A percentile compares a stretch with the other conserved stretches of the same genome.
Conservation (phyloP, 208 protist species). For the Porcisia hertigi region DNA sequence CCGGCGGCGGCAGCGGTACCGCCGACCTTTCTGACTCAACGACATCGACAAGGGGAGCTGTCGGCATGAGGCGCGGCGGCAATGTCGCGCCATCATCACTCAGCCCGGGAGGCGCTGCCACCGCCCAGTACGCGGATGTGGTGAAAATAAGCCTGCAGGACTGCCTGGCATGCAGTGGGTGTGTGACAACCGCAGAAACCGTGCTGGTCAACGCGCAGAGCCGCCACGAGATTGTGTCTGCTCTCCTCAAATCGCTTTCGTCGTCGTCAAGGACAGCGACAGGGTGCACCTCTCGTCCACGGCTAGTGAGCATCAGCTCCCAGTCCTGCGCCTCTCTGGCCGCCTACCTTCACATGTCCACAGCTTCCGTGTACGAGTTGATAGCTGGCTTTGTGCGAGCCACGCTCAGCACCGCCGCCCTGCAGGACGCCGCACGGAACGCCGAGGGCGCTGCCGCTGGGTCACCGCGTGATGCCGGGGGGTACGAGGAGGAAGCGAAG, state of each 20-base stretch:
- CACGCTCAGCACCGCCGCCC: slow-evolving; percentile 1
- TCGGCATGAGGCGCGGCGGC: slow-evolving; percentile 7
- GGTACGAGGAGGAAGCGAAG: slow-evolving; percentile 1
- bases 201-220: slow-evolving; percentile 92
- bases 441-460: not conserved
- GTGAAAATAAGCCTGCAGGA: slow-evolving; percentile 86
- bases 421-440: slow-evolving; percentile 1
- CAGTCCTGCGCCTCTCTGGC: slow-evolving; percentile 93
- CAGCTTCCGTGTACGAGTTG: slow-evolving; percentile 41
- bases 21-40: not conserved
- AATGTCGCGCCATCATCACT: not conserved
- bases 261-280: not conserved
- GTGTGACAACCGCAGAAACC: slow-evolving; percentile 97
- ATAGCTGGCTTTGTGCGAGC: slow-evolving; percentile 79
- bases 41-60: not conserved
- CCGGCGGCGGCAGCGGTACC: not conserved
- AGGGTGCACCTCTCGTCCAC: slow-evolving; percentile 11
- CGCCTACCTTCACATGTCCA: slow-evolving; percentile 59
- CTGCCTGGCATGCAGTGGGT: slow-evolving; percentile 94
- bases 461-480: not conserved
- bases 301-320: slow-evolving; percentile 93
- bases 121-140: slow-evolving; percentile 20
- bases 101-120: not conserved
- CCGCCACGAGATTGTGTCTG: slow-evolving; percentile 42
- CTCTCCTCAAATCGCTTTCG: not conserved